Conservation (phyloP, 2,329 filamentous ascomycete species). For the Exophiala xenobiotica region DNA sequence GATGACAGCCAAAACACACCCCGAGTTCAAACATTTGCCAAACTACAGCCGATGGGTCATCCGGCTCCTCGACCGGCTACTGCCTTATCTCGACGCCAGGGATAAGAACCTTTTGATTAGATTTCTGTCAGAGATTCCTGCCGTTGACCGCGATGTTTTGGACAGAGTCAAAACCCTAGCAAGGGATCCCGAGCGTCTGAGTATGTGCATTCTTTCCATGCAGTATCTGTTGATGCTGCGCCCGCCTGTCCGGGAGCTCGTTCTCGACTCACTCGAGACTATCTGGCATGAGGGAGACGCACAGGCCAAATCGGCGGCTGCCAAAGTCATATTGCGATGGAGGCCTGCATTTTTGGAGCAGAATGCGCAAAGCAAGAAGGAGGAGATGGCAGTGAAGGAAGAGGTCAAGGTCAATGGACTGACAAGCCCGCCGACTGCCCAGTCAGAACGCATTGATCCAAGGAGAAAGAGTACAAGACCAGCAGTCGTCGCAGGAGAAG, state of each 20-base stretch:
- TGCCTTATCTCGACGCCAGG: conserved; percentile 85
- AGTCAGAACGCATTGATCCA: conserved; percentile 4
- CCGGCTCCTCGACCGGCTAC: conserved; percentile 80
- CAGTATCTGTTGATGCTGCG: conserved; percentile 60
- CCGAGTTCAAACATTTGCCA: conserved; percentile 32
- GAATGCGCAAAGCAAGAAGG: conserved; percentile 16
- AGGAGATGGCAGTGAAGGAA: conserved; percentile 6
- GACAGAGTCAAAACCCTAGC: conserved; percentile 66
- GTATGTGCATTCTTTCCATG: conserved; percentile 57
- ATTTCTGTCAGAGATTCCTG: conserved; percentile 87
- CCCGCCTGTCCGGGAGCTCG: conserved; percentile 58
- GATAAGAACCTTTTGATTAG: conserved; percentile 81
- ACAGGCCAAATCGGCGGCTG: conserved; percentile 48
- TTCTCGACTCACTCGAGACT: conserved; percentile 58
- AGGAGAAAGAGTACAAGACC: conserved; percentile 8
- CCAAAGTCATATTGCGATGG: conserved; percentile 57
- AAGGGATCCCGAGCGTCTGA: conserved; percentile 62
- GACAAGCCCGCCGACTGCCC: conserved; percentile 6
- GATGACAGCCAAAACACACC: conserved; percentile 47
- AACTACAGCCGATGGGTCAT: conserved; percentile 80
- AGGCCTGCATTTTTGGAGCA: conserved; percentile 42
- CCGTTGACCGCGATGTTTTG: conserved; percentile 70
- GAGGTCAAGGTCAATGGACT: conserved; percentile 15
- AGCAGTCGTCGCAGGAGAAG: conserved; percentile 9
- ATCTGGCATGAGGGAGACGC: conserved; percentile 56